A percentile compares a stretch with the other conserved stretches of the same genome.
phyloP scores from a whole-genome alignment of 768 basidiomycete species.

The Tulasnella sp. region DNA sequence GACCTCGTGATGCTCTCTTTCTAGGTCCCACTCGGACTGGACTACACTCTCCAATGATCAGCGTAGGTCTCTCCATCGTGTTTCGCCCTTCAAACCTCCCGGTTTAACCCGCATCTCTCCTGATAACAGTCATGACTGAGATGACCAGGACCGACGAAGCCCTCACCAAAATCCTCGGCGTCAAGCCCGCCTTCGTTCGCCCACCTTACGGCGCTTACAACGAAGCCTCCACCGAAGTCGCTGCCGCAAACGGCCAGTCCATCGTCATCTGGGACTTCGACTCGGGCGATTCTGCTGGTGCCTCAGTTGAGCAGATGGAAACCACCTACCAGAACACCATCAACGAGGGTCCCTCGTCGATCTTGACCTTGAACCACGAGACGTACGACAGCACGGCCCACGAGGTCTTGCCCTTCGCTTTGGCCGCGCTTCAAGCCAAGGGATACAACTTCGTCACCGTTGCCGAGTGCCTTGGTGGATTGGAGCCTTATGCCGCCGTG shows the following conservation, averaged over 20 bases:
- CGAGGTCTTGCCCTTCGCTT: background rate
- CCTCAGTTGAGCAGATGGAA: background rate
- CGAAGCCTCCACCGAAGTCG: background rate
- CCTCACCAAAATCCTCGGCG: constrained; percentile 21
- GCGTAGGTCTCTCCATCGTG: background rate
- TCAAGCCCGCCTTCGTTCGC: constrained; percentile 18
- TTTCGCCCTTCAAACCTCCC: too few species aligned
- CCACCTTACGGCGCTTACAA: constrained; percentile 27
- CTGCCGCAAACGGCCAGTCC: background rate
- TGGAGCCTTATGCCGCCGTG: background rate
- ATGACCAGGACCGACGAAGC: constrained; percentile 6
- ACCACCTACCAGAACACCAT: background rate
- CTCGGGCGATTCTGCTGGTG: constrained; percentile 18
- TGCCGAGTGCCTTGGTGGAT: constrained; percentile 6
- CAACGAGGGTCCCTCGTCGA: background rate
- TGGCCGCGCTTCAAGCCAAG: background rate
- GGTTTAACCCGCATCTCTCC: background rate
- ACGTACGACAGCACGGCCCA: constrained; percentile 7
- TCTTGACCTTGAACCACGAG: constrained; percentile 30
- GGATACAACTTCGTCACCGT: constrained; percentile 11
- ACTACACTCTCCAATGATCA: background rate
- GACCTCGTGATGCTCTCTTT: background rate
- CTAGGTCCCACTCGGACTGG: background rate
- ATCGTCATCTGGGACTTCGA: constrained; percentile 28
- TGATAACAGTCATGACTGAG: background rate